These are phyloP conservation scores for Paspalum notatum DNA, from an alignment of 176 grass and related monocot genomes.

Conservation along the genomic window DNA sequence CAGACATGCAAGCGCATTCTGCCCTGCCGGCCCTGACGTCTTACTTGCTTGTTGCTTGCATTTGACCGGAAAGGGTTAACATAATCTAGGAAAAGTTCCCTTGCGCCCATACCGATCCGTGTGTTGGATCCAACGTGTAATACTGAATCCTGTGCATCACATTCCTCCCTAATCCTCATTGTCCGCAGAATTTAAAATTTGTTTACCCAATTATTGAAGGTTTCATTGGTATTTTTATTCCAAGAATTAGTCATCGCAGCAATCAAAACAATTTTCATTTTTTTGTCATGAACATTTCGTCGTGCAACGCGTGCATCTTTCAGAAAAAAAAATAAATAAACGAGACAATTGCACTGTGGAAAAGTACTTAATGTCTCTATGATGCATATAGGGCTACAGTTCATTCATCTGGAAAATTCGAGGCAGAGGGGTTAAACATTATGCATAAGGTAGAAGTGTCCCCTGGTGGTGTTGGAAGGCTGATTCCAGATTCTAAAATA, in stretches of 20 bases:
- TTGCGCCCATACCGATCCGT: neutral
- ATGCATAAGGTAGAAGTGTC: too few species aligned
- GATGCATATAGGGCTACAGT: neutral
- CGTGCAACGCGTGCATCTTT: conserved; percentile 26
- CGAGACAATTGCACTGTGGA: neutral
- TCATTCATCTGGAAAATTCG: conserved; percentile 3
- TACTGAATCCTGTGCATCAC: neutral
- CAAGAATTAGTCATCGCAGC: conserved; percentile 9
- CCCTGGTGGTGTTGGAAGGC: conserved; percentile 29
- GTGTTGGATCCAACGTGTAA: conserved; percentile 57
- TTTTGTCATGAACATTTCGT: conserved; percentile 32
- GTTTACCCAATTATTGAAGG: conserved; percentile 35
- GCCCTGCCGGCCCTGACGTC: neutral
- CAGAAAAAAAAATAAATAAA: neutral
- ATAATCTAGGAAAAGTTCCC: conserved; percentile 25
- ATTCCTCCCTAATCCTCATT: conserved; percentile 3
- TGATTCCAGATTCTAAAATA: conserved; percentile 2
- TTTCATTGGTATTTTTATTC: conserved; percentile 34
- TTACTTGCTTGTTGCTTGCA: neutral
- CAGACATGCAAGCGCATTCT: neutral
- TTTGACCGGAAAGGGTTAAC: conserved; percentile 35
- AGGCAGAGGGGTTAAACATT: neutral
- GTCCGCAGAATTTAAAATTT: neutral
- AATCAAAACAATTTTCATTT: conserved; percentile 1
- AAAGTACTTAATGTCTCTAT: conserved; percentile 39